Evolutionary conservation across 805 yeast species (phyloP).

Genomic region (Priceomyces carsonii): DNA sequence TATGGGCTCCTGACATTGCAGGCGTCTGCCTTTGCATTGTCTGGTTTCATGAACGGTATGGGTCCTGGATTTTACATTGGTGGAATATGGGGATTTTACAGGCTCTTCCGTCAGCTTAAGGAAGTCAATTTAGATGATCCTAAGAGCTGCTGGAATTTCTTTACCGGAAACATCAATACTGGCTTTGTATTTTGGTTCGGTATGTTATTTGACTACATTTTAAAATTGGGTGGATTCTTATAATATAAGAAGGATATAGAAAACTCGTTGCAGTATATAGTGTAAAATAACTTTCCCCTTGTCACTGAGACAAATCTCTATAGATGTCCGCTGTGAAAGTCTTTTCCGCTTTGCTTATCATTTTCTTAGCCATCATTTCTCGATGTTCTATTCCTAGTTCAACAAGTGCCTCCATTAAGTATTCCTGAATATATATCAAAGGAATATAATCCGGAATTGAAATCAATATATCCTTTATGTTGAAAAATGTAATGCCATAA

Average conservation of each 20-base stretch:
- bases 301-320: conserved; percentile 18
- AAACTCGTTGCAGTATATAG: not conserved
- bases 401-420: conserved; percentile 19
- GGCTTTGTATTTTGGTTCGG: conserved; percentile 71
- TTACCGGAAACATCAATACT: conserved; percentile 73
- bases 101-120: conserved; percentile 67
- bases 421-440: conserved; percentile 27
- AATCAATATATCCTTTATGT: conserved; percentile 25
- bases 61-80: conserved; percentile 83
- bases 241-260: conserved; percentile 4
- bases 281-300: not conserved
- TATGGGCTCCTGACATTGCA: conserved; percentile 68
- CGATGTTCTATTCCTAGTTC: conserved; percentile 19
- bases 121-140: conserved; percentile 81
- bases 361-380: conserved; percentile 22
- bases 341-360: conserved; percentile 29
- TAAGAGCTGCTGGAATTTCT: conserved; percentile 77
- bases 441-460: conserved; percentile 34
- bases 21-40: conserved; percentile 57
- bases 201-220: conserved; percentile 62
- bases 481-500: conserved; percentile 21
- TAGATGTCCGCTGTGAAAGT: conserved; percentile 19
- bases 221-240: conserved; percentile 48
- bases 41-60: conserved; percentile 76
- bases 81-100: conserved; percentile 64